Evolutionary conservation across 2,329 filamentous ascomycete genomes (phyloP), one percentile per base, ranked within the genome.

Genomic region (Lecanoromycetidae sp.): DNA sequence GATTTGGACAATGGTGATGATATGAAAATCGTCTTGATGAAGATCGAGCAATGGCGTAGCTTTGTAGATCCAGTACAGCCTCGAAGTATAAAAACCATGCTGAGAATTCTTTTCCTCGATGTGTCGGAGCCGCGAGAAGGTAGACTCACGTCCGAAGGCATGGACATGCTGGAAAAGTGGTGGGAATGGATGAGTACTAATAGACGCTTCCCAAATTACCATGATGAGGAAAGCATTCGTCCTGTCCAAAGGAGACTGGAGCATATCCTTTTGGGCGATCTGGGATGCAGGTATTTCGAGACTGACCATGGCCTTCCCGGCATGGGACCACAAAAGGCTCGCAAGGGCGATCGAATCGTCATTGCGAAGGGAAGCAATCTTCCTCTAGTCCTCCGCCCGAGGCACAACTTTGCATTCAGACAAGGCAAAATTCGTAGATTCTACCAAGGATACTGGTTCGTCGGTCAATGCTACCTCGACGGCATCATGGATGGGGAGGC

Each of bases 401-500:
- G n/a, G 27, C 38, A 26, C 19, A n/a, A n/a, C 15, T 12, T 17
- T 17, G 5, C 1, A 17, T 26, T 7, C 25, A 6, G 17, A 29
- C 5, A 12, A 8, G 3, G 19, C 10, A 10, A 2, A 29, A 20
- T 30, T 3, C 12, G 9, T 10, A 10, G 4, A 23, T 7, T 26
- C 32, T 7, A 45, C 10, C 7, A 17, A 17, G 42, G 32, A 0
- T 45, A 45, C 33, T 13, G 13, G 15, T 29, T 45, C 15, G 35
- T 45, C 10, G 32, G 32, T 9, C n/a, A 3, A 9, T 45, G 42
- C 42, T 37, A 45, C 25, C 9, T 45, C 10, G 32, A 45, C 13
- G 42, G 33, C 20, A 25, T 45, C 33, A 37, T 45, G 42, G 17
- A 37, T 19, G 26, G 32, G 13, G 32, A 45, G 29, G 42, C 42